A percentile compares a stretch with the other conserved stretches of the same genome.
phyloP scores from a whole-genome alignment of 768 basidiomycete species.

The Agaricus blazei region DNA sequence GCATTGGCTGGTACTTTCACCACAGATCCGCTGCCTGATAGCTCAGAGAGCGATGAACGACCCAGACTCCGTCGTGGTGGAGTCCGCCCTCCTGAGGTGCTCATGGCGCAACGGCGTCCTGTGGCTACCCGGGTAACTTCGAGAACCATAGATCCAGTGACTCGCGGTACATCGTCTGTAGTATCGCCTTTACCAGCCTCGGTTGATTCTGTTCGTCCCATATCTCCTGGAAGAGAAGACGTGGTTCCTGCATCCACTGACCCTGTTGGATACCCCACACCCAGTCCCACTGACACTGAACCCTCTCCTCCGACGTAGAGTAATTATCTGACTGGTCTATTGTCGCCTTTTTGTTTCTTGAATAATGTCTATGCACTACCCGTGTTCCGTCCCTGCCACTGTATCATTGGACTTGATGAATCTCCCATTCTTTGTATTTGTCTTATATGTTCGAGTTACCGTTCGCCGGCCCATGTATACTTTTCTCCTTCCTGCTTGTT shows the following conservation, averaged over 20 bases:
- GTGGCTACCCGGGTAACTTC: background rate
- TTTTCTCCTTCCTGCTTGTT: background rate
- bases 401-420: slow-evolving; percentile 2
- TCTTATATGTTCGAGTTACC: background rate
- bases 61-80: slow-evolving; percentile 55
- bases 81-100: slow-evolving; percentile 57
- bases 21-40: background rate
- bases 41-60: background rate
- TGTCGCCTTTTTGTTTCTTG: background rate
- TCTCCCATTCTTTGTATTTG: slow-evolving; percentile 7
- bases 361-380: slow-evolving; percentile 11
- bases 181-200: background rate
- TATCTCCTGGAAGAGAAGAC: slow-evolving; percentile 6
- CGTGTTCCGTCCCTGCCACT: background rate
- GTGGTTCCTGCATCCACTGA: slow-evolving; percentile 17
- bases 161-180: background rate
- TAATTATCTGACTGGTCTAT: slow-evolving; percentile 1
- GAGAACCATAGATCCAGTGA: background rate
- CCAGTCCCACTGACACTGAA: slow-evolving; percentile 40
- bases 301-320: slow-evolving; percentile 18
- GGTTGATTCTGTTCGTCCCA: slow-evolving; percentile 2
- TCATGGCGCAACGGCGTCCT: slow-evolving; percentile 27
- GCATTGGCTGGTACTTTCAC: background rate
- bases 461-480: slow-evolving; percentile 2
- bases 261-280: slow-evolving; percentile 41